Evolutionary conservation across 2,329 filamentous ascomycete species (phyloP), one percentile per base, ranked within the genome.

Genomic region (Tolypocladium pustulatum): DNA sequence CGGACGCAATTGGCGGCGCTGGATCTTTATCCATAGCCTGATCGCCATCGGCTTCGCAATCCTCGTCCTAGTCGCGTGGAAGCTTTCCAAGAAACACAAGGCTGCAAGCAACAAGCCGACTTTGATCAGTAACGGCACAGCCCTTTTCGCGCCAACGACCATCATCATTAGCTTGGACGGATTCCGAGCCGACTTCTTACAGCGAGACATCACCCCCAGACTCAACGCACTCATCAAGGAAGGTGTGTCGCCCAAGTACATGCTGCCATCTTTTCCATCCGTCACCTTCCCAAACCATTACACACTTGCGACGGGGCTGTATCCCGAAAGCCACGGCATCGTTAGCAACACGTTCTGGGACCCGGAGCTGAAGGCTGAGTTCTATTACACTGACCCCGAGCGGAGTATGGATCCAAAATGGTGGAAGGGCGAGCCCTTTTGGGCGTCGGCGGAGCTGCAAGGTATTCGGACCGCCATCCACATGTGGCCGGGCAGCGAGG

Each of bases 401-500:
- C 81, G 84, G 58, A 94, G 90, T 63, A 82, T 96, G 73, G 84
- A 93, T 64, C 78, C 89, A 1, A 90, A 93, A 69, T 99, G 94
- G 93, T 99, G 94, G 93, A 86, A 83, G 46, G 94, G 91, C 3
- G 91, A 97, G 70, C 94, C 94, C 0, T 79, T 99, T 36, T 99
- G 94, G 94, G 87, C 88, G 32, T 95, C 93, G 1, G 93, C 93
- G 6, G 94, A 97, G 75, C 84, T 83, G 59, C 88, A 91, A 65
- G 88, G 88, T 7, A 78, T 95, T 37, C 83, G 84, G 59, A 85
- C 87, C 36, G 94, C 91, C 0, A 85, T 99, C 32, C 94, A 99
- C 71, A 99, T 99, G 94, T 99, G 94, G 94, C 94, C 94, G 1
- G 94, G 94, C 2, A 95, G 90, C 51, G 94, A 99, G 74, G 92